Base-by-base conservation (phyloP, 352 stramenopile species). In the Pythium periplocum region DNA sequence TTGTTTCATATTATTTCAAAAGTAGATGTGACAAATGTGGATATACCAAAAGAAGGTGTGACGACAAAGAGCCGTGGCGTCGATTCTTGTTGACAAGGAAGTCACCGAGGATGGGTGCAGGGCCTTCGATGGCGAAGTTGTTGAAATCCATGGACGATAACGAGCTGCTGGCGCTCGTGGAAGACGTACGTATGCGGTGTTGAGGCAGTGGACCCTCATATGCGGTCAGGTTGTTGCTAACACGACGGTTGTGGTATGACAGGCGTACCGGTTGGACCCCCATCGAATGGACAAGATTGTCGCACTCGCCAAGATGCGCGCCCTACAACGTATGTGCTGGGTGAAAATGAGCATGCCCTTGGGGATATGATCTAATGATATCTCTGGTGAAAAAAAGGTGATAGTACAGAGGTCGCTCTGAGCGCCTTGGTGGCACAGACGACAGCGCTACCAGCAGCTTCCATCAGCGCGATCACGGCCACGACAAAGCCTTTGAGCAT, bases 61-160 rank as follows among this genome's bases (percentile, higher is more conserved):
- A 38, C 11, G 17, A 26, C 17, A 26, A 26, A 26, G 0, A 26
- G 17, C 17, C 17, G 17, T 26, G 17, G 17, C 17, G 17, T 26
- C 17, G 17, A 26, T 26, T 26, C 17, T 26, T 26, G 17, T 26
- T 26, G 17, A 26, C 17, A 26, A 26, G 17, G 17, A 26, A 26
- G 17, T 26, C 17, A 26, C 5, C 33, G 1, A 50, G 4, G 2
- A 61, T 66, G 59, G 59, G 53, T 11, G 59, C 48, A 1, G 66
- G 50, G 41, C 62, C 70, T 58, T 90, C 76, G 53, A 48, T 90
- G 4, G 72, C 51, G 62, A 77, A 77, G 64, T 71, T 84, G 45
- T 59, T 89, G 33, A 68, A 69, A 57, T 61, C 55, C 47, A 79
- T 86, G 62, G 73, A 82, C 51, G 78, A 90, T 57, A 66, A 86